phyloP scores from a whole-genome alignment of 495 filamentous ascomycete genomes.

The Penicillium salamii region DNA sequence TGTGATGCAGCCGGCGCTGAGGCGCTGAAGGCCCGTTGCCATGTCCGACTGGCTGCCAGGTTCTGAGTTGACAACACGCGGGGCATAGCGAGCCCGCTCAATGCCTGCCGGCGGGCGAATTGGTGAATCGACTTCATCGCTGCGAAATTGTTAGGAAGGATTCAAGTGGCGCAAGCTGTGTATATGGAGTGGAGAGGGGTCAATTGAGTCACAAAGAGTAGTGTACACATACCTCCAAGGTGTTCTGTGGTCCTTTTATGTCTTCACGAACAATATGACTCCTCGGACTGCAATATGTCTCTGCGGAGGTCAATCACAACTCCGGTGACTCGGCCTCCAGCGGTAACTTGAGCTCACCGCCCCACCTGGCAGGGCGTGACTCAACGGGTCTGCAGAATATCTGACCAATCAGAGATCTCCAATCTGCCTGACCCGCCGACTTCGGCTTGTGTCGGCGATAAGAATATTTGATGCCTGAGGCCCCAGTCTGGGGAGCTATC shows the following conservation, averaged over 20 bases:
- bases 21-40: conserved; percentile 57
- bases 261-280: conserved; percentile 17
- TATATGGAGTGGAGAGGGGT: background rate
- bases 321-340: conserved; percentile 20
- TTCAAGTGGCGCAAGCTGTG: conserved; percentile 1
- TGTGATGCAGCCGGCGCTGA: conserved; percentile 51
- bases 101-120: conserved; percentile 37
- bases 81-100: conserved; percentile 24
- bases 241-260: conserved; percentile 22
- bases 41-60: conserved; percentile 27
- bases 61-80: conserved; percentile 27
- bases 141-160: conserved; percentile 5
- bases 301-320: conserved; percentile 32
- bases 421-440: conserved; percentile 16
- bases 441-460: conserved; percentile 15
- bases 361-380: conserved; percentile 3
- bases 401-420: conserved; percentile 12
- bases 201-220: conserved; percentile 3
- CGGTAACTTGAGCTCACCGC: conserved; percentile 18
- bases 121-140: conserved; percentile 42
- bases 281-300: conserved; percentile 21
- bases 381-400: background rate
- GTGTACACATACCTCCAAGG: conserved; percentile 6
- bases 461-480: background rate
- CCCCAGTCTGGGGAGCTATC: background rate